Evolutionary conservation across 352 stramenopile species (phyloP).

Genomic region (Phytophthora palmivora): DNA sequence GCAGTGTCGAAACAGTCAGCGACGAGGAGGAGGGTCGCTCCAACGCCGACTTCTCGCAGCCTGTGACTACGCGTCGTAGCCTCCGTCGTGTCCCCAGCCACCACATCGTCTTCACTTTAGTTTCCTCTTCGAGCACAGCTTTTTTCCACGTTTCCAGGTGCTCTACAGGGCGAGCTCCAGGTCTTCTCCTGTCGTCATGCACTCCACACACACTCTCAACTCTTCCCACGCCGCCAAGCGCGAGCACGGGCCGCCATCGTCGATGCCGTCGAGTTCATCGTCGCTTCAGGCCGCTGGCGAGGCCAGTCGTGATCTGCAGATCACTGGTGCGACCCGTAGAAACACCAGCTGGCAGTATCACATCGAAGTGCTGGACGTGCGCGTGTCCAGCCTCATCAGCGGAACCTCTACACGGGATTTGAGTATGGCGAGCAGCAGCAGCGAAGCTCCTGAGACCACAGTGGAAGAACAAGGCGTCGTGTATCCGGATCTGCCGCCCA

Average conservation of each 20-base stretch:
- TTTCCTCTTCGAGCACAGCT: constrained; percentile 16
- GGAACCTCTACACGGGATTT: constrained; percentile 10
- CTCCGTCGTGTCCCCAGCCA: neutral
- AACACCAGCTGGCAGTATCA: constrained; percentile 80
- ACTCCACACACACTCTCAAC: neutral
- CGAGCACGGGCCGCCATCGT: constrained; percentile 15
- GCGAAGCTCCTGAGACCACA: neutral
- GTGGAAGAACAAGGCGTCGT: constrained; percentile 18
- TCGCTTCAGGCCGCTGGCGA: constrained; percentile 25
- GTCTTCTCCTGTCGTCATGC: constrained; percentile 11
- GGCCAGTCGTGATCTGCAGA: constrained; percentile 67
- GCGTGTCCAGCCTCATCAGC: constrained; percentile 36
- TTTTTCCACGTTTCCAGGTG: neutral
- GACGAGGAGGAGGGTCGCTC: neutral
- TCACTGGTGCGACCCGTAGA: constrained; percentile 75
- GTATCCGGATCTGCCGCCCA: constrained; percentile 60
- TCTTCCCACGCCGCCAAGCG: constrained; percentile 21
- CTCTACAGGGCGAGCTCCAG: constrained; percentile 3
- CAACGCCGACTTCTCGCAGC: constrained; percentile 6
- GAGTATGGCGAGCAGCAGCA: neutral
- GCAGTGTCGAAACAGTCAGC: constrained; percentile 2
- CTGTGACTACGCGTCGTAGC: constrained; percentile 6
- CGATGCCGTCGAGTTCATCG: constrained; percentile 6
- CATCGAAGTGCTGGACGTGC: constrained; percentile 80
- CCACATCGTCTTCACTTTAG: neutral